Evolutionary conservation across 768 basidiomycete species (phyloP), one percentile per base, ranked within the genome.

Genomic region (Calocera viscosa): DNA sequence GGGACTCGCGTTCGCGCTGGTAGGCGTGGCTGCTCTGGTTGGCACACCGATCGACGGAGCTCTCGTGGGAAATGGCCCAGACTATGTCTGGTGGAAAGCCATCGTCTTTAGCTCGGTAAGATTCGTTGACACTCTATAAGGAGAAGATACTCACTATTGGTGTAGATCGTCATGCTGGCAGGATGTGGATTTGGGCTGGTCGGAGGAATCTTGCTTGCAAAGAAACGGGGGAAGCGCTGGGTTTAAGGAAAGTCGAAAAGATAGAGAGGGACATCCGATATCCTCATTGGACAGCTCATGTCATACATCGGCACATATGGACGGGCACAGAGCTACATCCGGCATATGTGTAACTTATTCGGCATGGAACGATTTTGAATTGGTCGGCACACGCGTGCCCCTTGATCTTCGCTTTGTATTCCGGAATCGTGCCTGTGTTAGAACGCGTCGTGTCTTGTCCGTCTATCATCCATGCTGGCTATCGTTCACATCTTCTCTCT

Each of bases 21-120:
- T 80, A 60, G 77, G 80, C n/a, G 76, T 84, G 66, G 80, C 82
- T 0, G 68, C 72, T n/a, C 47, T 66, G 63, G 34, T 64, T 80
- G 84, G 84, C 14, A 80, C 82, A 0, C 85, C 86, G 0, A 81
- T 86, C 66, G 80, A 80, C 35, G 86, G 86, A 0, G 81, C 83
- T 1, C 74, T 86, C 33, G 78, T 87, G 5, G 80, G 83, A 0
- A 68, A 76, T 11, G 72, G 53, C 11, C 53, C 53, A 5, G 72
- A 5, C 26, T 60, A 28, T 26, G 5, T 10, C 53, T 87, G 86
- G 86, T 85, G 83, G 82, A 77, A 82, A 34, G 82, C 83, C 0
- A 80, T 80, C 11, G 65, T 85, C 11, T 87, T 85, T 70, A 77
- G 81, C 30, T 84, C 83, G 66, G 75, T 79, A 28, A 30, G 69